Evolutionary conservation across 176 grass and related monocot genomes (phyloP).

Genomic region (Carex pumila): DNA sequence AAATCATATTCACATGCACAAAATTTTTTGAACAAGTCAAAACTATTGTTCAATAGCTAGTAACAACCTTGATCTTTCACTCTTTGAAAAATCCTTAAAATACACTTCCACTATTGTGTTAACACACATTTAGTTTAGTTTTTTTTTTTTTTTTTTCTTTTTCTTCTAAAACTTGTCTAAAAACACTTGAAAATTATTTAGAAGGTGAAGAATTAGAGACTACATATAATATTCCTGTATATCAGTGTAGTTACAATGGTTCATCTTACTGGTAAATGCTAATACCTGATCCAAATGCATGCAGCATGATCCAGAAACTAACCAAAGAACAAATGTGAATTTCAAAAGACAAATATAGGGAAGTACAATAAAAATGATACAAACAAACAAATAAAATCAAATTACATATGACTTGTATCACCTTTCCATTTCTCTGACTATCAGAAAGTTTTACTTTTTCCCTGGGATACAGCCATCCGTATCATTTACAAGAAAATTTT

Average conservation of each 20-base stretch:
- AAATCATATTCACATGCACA: no score
- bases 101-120: no score
- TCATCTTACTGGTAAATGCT: background rate
- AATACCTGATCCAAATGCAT: background rate
- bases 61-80: no score
- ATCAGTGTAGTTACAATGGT: background rate
- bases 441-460: background rate
- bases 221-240: background rate
- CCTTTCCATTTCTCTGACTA: background rate
- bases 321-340: slow-evolving; percentile 1
- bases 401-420: background rate
- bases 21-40: no score
- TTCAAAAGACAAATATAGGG: background rate
- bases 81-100: no score
- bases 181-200: no score
- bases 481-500: slow-evolving; percentile 1
- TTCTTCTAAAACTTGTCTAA: no score
- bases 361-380: background rate
- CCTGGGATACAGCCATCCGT: background rate
- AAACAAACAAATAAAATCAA: slow-evolving; percentile 13
- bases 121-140: no score
- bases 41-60: no score
- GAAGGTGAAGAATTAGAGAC: no score
- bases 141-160: no score
- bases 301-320: background rate